phyloP scores from a whole-genome alignment of 2,329 filamentous ascomycete genomes.

The Fusarium denticulatum region DNA sequence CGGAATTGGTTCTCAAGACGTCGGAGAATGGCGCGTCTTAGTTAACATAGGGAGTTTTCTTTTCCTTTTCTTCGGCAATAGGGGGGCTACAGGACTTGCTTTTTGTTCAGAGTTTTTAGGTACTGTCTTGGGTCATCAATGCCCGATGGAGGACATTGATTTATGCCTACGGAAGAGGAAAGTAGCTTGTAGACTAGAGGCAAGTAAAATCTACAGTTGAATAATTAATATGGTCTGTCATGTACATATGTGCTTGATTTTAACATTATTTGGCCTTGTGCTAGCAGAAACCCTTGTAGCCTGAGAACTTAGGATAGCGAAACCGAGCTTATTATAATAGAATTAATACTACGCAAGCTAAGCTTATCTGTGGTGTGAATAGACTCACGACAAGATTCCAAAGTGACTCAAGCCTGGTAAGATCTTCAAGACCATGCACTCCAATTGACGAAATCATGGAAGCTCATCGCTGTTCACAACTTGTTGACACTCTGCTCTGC shows the following conservation, averaged over 20 bases:
- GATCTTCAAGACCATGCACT: background rate
- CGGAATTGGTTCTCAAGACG: conserved; percentile 30
- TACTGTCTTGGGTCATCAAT: conserved; percentile 3
- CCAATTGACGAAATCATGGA: background rate
- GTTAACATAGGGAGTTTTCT: conserved; percentile 18
- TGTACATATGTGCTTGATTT: background rate
- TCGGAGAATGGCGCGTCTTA: conserved; percentile 41
- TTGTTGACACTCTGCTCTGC: no score
- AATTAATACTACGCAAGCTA: background rate
- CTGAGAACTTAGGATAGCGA: background rate
- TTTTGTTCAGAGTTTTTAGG: conserved; percentile 25
- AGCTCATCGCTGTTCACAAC: no score
- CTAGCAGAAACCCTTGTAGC: background rate
- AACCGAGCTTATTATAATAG: background rate
- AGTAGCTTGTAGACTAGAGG: conserved; percentile 16
- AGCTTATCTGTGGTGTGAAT: background rate
- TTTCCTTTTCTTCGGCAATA: conserved; percentile 14
- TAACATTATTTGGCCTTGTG: background rate
- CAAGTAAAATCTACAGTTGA: conserved; percentile 2
- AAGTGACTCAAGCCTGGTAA: background rate
- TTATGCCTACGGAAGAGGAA: background rate
- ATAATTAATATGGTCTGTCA: background rate
- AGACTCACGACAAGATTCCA: background rate
- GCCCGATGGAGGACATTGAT: conserved; percentile 1
- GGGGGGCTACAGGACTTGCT: conserved; percentile 14